Evolutionary conservation across 1,284 basidiomycete species (phyloP), one percentile per base, ranked within the genome.

Genomic region (Puccinia triticina): DNA sequence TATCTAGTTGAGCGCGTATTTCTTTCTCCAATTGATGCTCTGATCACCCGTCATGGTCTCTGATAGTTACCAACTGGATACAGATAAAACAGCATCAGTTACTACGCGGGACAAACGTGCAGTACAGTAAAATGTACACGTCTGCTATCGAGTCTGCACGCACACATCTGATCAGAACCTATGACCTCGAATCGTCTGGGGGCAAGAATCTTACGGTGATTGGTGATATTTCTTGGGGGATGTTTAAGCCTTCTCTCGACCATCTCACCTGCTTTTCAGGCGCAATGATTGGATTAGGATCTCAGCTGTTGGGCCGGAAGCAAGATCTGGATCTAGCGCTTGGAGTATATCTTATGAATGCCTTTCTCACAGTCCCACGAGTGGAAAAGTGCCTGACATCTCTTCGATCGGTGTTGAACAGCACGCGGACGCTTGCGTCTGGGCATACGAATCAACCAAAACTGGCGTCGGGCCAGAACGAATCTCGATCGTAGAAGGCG

Each of bases 211-310:
- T 90, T 16, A 83, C 86, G 16, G 84, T 80, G 29, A 77, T 87
- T 29, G 87, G 86, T 32, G 73, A 76, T 55, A 32, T 79, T 26
- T 14, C 34, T 32, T 23, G 48, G 77, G 69, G 69, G 43, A n/a
- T 48, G 26, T 61, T 61, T 37, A 48, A 61, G 53, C 37, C 59
- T 16, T 40, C 85, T 83, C 77, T 88, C 37, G 87, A 88, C 82
- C 88, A 89, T 77, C 84, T 88, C 0, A 87, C 89, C 0, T 90
- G 90, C 85, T 91, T 90, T 84, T 88, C 88, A 0, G 90, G 90
- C 10, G 90, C 87, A 1, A 90, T 90, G 90, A 85, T 90, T 3
- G 89, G 88, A 1, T 87, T 90, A 50, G 90, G 90, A 8, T 86
- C 89, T 18, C 87, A 87, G 64, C 85, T 90, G 4, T 85, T 90